phyloP scores from a whole-genome alignment of 148 eudicot genomes.

The Suaeda aralocaspica region DNA sequence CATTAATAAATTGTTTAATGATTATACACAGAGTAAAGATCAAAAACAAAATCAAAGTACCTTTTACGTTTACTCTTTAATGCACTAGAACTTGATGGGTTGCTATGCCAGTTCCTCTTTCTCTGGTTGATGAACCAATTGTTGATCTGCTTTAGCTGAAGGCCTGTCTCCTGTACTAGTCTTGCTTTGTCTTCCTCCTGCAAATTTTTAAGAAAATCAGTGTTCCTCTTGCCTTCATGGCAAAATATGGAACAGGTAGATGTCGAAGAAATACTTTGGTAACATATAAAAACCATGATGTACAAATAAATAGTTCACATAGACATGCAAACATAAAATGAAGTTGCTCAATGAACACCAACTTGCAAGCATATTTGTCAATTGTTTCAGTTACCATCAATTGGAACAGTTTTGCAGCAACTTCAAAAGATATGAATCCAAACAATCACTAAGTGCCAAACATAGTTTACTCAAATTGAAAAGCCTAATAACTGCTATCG shows the following conservation, averaged over 20 bases:
- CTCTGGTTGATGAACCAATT: conserved; percentile 98
- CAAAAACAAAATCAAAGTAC: no score
- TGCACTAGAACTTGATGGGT: conserved; percentile 60
- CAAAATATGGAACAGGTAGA: background rate
- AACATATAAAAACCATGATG: background rate
- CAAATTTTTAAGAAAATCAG: background rate
- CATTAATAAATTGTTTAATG: no score
- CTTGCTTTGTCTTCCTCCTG: conserved; percentile 98
- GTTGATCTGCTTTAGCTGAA: conserved; percentile 90
- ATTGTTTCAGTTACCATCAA: background rate
- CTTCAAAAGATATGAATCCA: background rate
- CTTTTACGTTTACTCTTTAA: conserved; percentile 86
- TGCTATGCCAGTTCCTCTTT: conserved; percentile 95
- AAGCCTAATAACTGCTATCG: background rate
- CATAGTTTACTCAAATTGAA: background rate
- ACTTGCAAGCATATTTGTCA: background rate
- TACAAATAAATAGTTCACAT: no score
- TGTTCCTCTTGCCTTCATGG: background rate
- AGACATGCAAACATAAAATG: background rate
- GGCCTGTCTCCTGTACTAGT: conserved; percentile 88
- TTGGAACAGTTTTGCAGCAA: background rate
- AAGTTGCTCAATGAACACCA: background rate
- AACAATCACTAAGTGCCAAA: background rate
- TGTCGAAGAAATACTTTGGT: background rate
- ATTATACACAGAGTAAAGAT: no score